Base-by-base conservation (phyloP, 2,329 filamentous ascomycete species). In the Xylariomycetidae sp. region DNA sequence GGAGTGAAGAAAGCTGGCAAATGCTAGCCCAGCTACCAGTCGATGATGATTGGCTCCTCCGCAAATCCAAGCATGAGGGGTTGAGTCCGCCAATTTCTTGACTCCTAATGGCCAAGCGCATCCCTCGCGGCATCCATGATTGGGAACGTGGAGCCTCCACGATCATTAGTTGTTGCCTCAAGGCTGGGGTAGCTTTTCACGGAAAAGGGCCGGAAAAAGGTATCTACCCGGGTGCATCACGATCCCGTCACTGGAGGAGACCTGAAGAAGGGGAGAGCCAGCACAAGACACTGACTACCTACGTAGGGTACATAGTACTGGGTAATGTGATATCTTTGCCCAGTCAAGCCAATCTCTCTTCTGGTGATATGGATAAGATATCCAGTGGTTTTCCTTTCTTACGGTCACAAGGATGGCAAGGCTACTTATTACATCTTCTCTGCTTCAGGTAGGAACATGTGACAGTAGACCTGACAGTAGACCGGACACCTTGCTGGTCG, bases 1-100 rank as follows among this genome's bases (percentile, higher is more conserved):
- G 38, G 38, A 40, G 38, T 41, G 23, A 26, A 30, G 37, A 44
- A 30, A 35, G 39, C 41, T 41, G 26, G 26, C 15, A 26, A 27
- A 16, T 36, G 44, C 37, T 37, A 43, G 35, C 25, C 19, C 33
- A 20, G 36, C 23, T 36, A 28, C 8, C 8, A 13, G n/a, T 17
- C 23, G n/a, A n/a, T n/a, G n/a, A 33, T 46, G 30, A 52, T 52
- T 52, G 48, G 49, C 36, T 39, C 27, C 45, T 47, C 46, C 49
- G 38, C 48, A 50, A 34, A 39, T 38, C 28, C 42, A 42, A 51
- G 44, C 39, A 40, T 31, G 33, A 34, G 37, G 37, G 31, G 33
- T 8, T 16, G 31, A 30, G 28, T 40, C 28, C 32, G 35, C 43
- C 38, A 35, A 33, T 32, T 39, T 25, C 27, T 14, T 25, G 18